Percentiles rank a stretch among this genome's conserved stretches.
These are phyloP conservation scores for Podochytrium sp. DNA, from an alignment of 192 early-diverging fungal genomes.

Conservation along the genomic window DNA sequence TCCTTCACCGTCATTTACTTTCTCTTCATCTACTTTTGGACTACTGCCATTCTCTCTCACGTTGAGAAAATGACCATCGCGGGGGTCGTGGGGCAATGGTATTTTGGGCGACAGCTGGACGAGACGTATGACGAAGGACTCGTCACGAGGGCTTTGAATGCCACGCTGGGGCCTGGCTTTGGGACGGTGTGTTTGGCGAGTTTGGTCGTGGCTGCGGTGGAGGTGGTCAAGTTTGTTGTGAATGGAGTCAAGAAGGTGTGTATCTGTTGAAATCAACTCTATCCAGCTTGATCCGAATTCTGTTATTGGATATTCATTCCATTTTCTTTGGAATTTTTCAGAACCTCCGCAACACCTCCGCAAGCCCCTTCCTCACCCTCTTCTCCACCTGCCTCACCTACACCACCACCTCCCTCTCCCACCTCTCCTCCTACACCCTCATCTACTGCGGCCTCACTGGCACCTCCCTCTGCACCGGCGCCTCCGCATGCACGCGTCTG, in stretches of 20 bases:
- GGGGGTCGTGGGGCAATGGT: slow-evolving; percentile 79
- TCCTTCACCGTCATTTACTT: slow-evolving; percentile 46
- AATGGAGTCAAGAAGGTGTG: slow-evolving; percentile 53
- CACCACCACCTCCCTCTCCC: slow-evolving; percentile 19
- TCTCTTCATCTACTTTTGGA: slow-evolving; percentile 79
- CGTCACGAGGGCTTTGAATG: slow-evolving; percentile 40
- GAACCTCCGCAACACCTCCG: slow-evolving; percentile 27
- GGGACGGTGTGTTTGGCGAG: slow-evolving; percentile 70
- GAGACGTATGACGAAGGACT: slow-evolving; percentile 30
- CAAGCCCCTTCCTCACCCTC: slow-evolving; percentile 19
- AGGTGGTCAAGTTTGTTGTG: slow-evolving; percentile 53
- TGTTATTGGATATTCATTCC: background rate
- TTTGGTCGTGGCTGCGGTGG: slow-evolving; percentile 65
- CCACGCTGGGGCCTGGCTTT: slow-evolving; percentile 62
- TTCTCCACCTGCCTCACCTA: slow-evolving; percentile 27
- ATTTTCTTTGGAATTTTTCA: background rate
- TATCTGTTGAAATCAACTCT: too few relatives aligned
- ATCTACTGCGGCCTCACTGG: slow-evolving; percentile 74
- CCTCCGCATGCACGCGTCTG: slow-evolving; percentile 63
- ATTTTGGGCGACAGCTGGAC: slow-evolving; percentile 52
- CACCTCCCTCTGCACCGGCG: slow-evolving; percentile 61
- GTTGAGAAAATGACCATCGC: slow-evolving; percentile 72
- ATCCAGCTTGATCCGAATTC: too few relatives aligned
- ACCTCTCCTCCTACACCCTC: slow-evolving; percentile 64
- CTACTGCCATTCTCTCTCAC: slow-evolving; percentile 68